phyloP scores from a whole-genome alignment of 306 rosid species.

The Aeschynomene evenia region DNA sequence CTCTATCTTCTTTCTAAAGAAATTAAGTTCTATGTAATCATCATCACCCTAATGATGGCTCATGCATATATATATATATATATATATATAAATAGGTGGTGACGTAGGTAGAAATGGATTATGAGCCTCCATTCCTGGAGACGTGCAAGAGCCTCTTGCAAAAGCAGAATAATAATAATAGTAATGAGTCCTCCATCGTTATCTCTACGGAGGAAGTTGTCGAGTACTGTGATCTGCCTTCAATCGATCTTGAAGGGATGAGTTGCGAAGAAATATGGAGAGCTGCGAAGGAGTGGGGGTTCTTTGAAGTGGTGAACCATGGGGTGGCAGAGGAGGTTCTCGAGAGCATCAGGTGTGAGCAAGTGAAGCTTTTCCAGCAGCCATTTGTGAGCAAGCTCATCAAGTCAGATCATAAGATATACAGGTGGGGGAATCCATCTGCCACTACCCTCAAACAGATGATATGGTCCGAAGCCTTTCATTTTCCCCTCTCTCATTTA shows the following conservation, averaged over 20 bases:
- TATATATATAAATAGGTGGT: no score
- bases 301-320: slow-evolving; percentile 69
- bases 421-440: slow-evolving; percentile 71
- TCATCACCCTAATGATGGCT: no score
- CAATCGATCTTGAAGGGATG: slow-evolving; percentile 58
- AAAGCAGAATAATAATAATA: background rate
- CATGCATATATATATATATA: no score
- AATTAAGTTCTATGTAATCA: no score
- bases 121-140: slow-evolving; percentile 63
- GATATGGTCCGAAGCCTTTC: slow-evolving; percentile 83
- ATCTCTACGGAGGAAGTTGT: slow-evolving; percentile 20
- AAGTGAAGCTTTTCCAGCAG: slow-evolving; percentile 53
- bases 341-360: slow-evolving; percentile 45
- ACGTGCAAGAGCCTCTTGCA: slow-evolving; percentile 45
- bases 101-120: no score
- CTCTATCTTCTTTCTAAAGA: no score
- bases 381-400: slow-evolving; percentile 52
- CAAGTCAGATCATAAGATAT: no score
- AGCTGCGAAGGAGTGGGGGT: slow-evolving; percentile 70
- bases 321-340: slow-evolving; percentile 54
- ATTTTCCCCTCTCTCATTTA: slow-evolving; percentile 48
- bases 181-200: background rate
- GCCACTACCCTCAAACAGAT: slow-evolving; percentile 58
- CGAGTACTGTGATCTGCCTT: slow-evolving; percentile 54
- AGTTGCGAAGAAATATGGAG: slow-evolving; percentile 53